Percentiles rank a stretch among this genome's conserved stretches.
Conservation (phyloP, 345 rosid species). For the Streptanthus diversifolius region DNA sequence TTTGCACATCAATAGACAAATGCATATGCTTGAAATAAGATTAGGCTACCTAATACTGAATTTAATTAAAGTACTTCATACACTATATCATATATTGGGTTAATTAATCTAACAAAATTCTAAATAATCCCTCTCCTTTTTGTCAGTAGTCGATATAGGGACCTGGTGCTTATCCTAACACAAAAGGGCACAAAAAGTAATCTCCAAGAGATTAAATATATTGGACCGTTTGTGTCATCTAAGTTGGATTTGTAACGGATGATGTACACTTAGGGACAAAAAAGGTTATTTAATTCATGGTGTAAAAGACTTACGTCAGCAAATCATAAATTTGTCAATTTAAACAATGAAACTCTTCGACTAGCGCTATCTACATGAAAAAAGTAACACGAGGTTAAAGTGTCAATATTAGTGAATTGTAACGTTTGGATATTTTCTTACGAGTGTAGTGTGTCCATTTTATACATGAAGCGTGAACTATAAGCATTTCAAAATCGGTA, state of each 20-base stretch:
- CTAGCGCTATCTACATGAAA: not conserved
- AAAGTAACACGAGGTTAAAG: not conserved
- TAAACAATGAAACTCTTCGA: slow-evolving; percentile 1
- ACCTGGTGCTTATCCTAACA: slow-evolving; percentile 32
- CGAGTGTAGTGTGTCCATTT: not conserved
- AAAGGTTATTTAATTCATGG: not conserved
- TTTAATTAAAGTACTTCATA: slow-evolving; percentile 12
- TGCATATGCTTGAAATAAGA: slow-evolving; percentile 10
- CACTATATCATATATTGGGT: slow-evolving; percentile 2
- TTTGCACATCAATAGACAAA: slow-evolving; percentile 16
- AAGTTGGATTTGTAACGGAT: slow-evolving; percentile 21
- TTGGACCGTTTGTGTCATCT: slow-evolving; percentile 30
- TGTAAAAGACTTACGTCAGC: slow-evolving; percentile 5
- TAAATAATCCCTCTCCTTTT: not conserved
- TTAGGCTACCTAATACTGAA: slow-evolving; percentile 33
- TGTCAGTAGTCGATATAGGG: slow-evolving; percentile 13
- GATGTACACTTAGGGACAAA: slow-evolving; percentile 27
- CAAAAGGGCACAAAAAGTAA: slow-evolving; percentile 23
- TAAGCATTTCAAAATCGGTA: not conserved
- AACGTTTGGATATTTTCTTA: not conserved
- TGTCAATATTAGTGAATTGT: not conserved
- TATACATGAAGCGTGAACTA: not conserved
- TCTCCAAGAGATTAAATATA: slow-evolving; percentile 4
- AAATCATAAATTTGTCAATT: not conserved
- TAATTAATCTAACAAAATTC: not conserved